Evolutionary conservation across 1,284 basidiomycete species (phyloP).

Genomic region (Heterobasidion occidentale): DNA sequence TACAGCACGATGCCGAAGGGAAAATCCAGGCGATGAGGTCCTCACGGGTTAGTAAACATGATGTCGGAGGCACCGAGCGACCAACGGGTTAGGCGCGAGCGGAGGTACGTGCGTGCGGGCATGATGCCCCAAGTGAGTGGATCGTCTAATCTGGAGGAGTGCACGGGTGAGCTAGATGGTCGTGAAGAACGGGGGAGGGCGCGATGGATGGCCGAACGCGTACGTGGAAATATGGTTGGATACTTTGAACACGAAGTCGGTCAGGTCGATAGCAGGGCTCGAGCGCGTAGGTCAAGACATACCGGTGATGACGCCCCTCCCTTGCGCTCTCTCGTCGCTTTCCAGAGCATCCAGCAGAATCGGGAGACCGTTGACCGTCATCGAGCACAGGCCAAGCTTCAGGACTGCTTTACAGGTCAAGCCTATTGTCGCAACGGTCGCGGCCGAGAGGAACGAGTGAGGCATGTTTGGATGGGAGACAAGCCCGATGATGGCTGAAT

Average conservation of each 20-base stretch:
- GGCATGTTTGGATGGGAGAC: not conserved
- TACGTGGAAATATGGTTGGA: constrained; percentile 91
- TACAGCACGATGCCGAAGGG: constrained; percentile 6
- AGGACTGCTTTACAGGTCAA: constrained; percentile 74
- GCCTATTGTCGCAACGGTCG: constrained; percentile 55
- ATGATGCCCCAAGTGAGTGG: constrained; percentile 80
- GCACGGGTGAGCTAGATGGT: not conserved
- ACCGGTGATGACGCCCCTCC: constrained; percentile 78
- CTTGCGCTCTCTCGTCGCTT: constrained; percentile 33
- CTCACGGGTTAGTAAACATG: constrained; percentile 90
- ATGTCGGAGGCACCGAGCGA: constrained; percentile 89
- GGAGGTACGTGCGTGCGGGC: constrained; percentile 55
- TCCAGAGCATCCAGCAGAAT: constrained; percentile 58
- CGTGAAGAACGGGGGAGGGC: constrained; percentile 5
- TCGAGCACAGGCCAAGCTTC: constrained; percentile 53
- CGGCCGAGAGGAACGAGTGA: constrained; percentile 31
- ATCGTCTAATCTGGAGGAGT: constrained; percentile 54
- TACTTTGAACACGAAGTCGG: constrained; percentile 39
- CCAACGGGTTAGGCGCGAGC: constrained; percentile 67
- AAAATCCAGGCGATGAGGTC: constrained; percentile 5
- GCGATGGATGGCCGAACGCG: constrained; percentile 15
- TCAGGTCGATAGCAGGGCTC: constrained; percentile 6
- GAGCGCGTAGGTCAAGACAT: constrained; percentile 14
- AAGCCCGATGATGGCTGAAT: too few relatives aligned
- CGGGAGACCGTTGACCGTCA: constrained; percentile 63